Conservation (phyloP, 192 early-diverging fungal genomes). For the Gamsiella multidivaricata region DNA sequence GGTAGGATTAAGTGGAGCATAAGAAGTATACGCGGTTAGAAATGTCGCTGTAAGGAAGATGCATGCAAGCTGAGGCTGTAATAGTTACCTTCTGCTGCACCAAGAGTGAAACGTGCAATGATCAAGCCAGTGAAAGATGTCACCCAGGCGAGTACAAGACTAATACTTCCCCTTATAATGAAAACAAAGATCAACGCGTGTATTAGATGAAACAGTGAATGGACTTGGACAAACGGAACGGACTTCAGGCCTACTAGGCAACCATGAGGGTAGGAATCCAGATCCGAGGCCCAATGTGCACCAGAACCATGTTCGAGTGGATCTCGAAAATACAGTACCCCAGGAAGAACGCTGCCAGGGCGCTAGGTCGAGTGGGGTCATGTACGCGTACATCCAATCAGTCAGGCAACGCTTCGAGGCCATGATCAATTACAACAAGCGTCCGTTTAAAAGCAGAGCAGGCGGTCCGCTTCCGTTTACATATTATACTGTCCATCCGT, state of each 20-base stretch:
- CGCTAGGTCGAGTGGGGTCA: conserved; percentile 22
- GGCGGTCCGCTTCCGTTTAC: conserved; percentile 30
- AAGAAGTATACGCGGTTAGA: background rate
- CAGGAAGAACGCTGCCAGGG: conserved; percentile 55
- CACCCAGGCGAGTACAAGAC: conserved; percentile 70
- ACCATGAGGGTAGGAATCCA: conserved; percentile 75
- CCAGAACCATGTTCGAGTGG: conserved; percentile 81
- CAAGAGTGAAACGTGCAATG: conserved; percentile 55
- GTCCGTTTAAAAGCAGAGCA: too few species aligned
- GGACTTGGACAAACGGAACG: background rate
- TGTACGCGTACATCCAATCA: too few species aligned
- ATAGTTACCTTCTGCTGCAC: conserved; percentile 11
- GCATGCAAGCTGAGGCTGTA: background rate
- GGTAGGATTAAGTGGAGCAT: conserved; percentile 62
- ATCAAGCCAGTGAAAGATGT: conserved; percentile 61
- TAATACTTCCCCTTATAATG: conserved; percentile 63
- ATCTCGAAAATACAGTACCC: conserved; percentile 81
- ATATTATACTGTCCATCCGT: conserved; percentile 53
- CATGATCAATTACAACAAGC: too few species aligned
- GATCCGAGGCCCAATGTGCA: conserved; percentile 64
- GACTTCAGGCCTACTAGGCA: conserved; percentile 58
- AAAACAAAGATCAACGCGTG: conserved; percentile 8
- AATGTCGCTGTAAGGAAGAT: background rate
- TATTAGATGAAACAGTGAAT: conserved; percentile 13
- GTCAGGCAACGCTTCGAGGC: too few species aligned